phyloP scores from a whole-genome alignment of 148 eudicot species.

The Drosera capensis region DNA sequence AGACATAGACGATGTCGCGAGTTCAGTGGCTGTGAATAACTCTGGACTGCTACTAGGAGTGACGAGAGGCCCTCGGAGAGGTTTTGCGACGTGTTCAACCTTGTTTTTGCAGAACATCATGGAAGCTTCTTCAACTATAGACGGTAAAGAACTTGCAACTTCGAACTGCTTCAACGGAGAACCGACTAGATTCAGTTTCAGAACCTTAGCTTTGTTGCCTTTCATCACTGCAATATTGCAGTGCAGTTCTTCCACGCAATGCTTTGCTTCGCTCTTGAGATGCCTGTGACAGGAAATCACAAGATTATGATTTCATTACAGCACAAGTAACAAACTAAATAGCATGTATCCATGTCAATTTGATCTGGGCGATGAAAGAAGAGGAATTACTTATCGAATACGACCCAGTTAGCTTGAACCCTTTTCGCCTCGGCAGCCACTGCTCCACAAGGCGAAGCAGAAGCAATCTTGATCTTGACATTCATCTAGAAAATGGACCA shows the following conservation, averaged over 20 bases:
- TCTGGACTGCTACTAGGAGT: constrained; percentile 95
- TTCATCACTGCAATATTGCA: constrained; percentile 89
- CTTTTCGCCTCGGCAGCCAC: constrained; percentile 83
- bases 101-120: constrained; percentile 12
- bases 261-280: constrained; percentile 74
- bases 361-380: not conserved
- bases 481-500: constrained; percentile 39
- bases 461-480: constrained; percentile 73
- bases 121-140: constrained; percentile 19
- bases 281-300: constrained; percentile 26
- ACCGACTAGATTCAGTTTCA: constrained; percentile 59
- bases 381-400: constrained; percentile 64
- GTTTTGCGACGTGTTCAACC: constrained; percentile 11
- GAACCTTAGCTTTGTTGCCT: constrained; percentile 67
- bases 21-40: constrained; percentile 69
- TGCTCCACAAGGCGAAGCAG: constrained; percentile 67
- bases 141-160: constrained; percentile 15
- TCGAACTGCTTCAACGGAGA: constrained; percentile 48
- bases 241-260: constrained; percentile 82
- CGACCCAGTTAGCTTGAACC: constrained; percentile 77
- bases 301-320: constrained; percentile 4
- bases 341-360: not conserved
- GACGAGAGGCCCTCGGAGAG: constrained; percentile 51
- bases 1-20: constrained; percentile 81
- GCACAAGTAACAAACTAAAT: not conserved